phyloP scores from a whole-genome alignment of 768 basidiomycete genomes.

The Sistotremastrum niveocremeum region DNA sequence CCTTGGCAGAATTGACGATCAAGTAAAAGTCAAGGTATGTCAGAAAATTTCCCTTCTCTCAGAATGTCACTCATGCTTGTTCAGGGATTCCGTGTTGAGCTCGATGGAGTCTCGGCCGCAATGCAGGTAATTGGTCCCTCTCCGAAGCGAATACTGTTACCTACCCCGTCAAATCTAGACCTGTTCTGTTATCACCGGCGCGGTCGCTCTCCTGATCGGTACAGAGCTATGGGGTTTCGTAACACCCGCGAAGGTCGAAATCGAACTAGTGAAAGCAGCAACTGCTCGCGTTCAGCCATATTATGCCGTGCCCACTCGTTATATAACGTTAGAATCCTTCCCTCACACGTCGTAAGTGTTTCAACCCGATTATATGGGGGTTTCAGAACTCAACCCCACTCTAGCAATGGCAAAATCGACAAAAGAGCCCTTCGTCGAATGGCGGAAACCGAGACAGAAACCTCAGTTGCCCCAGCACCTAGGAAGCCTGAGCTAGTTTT shows the following conservation, averaged over 20 bases:
- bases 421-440: constrained; percentile 12
- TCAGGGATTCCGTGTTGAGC: constrained; percentile 49
- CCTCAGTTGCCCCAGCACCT: not conserved
- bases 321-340: constrained; percentile 30
- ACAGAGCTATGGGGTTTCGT: constrained; percentile 43
- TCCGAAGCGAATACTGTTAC: constrained; percentile 9
- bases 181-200: constrained; percentile 28
- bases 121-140: constrained; percentile 33
- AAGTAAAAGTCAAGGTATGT: constrained; percentile 46
- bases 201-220: constrained; percentile 38
- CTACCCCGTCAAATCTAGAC: constrained; percentile 17
- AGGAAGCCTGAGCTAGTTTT: not conserved
- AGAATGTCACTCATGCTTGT: not conserved
- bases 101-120: constrained; percentile 46
- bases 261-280: constrained; percentile 29
- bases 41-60: not conserved
- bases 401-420: constrained; percentile 27
- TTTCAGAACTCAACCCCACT: not conserved
- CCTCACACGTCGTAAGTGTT: constrained; percentile 36
- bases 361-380: not conserved
- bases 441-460: constrained; percentile 1
- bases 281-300: constrained; percentile 41
- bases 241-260: constrained; percentile 24
- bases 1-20: constrained; percentile 47
- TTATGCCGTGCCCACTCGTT: constrained; percentile 42